Evolutionary conservation across 2,329 filamentous ascomycete genomes (phyloP), one percentile per base, ranked within the genome.

Genomic region (Aureobasidium lini): DNA sequence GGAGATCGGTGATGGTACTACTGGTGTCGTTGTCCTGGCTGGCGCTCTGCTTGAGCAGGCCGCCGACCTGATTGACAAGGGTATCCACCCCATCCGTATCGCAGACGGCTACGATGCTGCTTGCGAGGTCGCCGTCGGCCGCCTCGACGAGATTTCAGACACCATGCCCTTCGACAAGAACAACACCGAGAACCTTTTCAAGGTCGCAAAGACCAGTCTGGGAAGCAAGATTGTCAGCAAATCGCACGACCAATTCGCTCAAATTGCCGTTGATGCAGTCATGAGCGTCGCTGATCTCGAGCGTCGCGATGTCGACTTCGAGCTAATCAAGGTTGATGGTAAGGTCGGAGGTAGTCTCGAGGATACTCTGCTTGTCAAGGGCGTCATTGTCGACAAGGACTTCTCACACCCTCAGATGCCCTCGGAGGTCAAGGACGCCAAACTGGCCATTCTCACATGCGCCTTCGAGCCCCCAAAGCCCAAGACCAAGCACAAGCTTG

Each of bases 321-420:
- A 99, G 78, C 79, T 99, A 67, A 99, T 99, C 80, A 99, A 99
- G 82, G 93, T 99, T 54, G 94, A 99, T 70, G 93, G 94, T 69
- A 99, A 99, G 81, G 91, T 97, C 37, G 94, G 94, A 67, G 94
- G 95, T 62, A 78, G 93, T 31, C 82, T 99, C 16, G 93, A 97
- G 75, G 94, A 99, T 75, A 89, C 92, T 6, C 78, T 97, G 32
- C 85, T 99, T 44, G 93, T 99, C 67, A 95, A 97, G 79, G 94
- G 94, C 73, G 94, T 99, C 65, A 95, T 99, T 73, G 84, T 99
- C 74, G 94, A 99, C 84, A 99, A 99, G 81, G 95, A 99, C 78
- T 99, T 99, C 76, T 97, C 94, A 37, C 94, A 99, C 75, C 94
- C 94, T 11, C 94, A 99, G 78, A 99, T 99, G 94, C 94, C 94